Conservation (phyloP, 2,329 filamentous ascomycete species). For the Ceratocystis alfenasii region DNA sequence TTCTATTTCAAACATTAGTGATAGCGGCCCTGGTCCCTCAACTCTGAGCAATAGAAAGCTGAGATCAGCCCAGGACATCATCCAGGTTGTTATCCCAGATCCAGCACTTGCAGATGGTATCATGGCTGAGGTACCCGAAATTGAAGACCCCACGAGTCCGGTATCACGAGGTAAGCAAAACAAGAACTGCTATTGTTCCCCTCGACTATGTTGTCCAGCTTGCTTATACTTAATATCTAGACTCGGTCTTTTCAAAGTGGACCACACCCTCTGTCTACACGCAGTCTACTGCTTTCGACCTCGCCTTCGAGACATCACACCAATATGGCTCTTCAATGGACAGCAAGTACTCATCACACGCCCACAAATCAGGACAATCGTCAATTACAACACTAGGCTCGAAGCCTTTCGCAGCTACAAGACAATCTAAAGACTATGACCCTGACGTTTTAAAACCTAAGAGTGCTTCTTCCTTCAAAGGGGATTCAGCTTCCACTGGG, state of each 20-base stretch:
- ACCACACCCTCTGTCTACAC: slow-evolving; percentile 16
- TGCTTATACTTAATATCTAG: slow-evolving; percentile 9
- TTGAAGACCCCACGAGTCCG: slow-evolving; percentile 14
- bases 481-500: neutral
- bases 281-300: slow-evolving; percentile 18
- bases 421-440: slow-evolving; percentile 16
- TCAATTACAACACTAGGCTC: slow-evolving; percentile 35
- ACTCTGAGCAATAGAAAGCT: slow-evolving; percentile 11
- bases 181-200: neutral
- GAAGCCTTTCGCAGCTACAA: slow-evolving; percentile 31
- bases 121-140: slow-evolving; percentile 6
- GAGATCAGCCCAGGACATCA: neutral
- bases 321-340: slow-evolving; percentile 22
- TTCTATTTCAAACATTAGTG: slow-evolving; percentile 16
- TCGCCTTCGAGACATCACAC: neutral
- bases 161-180: slow-evolving; percentile 6
- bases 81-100: slow-evolving; percentile 1
- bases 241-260: slow-evolving; percentile 19
- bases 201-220: neutral
- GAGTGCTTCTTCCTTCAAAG: neutral
- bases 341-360: slow-evolving; percentile 28
- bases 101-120: neutral
- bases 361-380: slow-evolving; percentile 33
- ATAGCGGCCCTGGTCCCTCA: slow-evolving; percentile 12
- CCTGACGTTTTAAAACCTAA: slow-evolving; percentile 8